Evolutionary conservation across 495 filamentous ascomycete genomes (phyloP).

Genomic region (Copromyces sp.): DNA sequence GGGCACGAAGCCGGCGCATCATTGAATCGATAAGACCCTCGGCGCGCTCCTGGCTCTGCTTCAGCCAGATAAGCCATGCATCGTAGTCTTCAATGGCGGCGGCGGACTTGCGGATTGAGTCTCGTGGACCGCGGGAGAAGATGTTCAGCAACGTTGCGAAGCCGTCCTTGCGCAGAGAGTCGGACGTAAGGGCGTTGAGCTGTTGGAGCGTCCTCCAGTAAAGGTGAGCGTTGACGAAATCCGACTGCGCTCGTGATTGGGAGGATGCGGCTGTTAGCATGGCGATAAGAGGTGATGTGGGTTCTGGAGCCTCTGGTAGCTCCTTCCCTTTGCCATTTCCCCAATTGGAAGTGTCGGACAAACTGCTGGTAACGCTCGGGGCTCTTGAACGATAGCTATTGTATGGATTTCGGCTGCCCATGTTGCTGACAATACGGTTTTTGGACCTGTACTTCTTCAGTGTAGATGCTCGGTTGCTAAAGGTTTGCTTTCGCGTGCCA

Average conservation of each 20-base stretch:
- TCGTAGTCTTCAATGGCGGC: constrained; percentile 63
- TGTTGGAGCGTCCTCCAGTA: constrained; percentile 61
- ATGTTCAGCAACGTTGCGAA: constrained; percentile 60
- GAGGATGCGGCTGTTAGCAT: constrained; percentile 61
- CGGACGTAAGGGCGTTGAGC: constrained; percentile 49
- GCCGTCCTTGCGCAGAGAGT: constrained; percentile 52
- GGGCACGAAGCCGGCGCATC: constrained; percentile 54
- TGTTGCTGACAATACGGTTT: constrained; percentile 41
- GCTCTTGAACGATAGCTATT: constrained; percentile 44
- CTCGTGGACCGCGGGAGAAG: constrained; percentile 57
- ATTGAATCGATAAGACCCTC: constrained; percentile 55
- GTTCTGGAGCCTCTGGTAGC: constrained; percentile 15
- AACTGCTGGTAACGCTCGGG: constrained; percentile 23
- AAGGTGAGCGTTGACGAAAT: constrained; percentile 59
- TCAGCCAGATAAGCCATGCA: constrained; percentile 66
- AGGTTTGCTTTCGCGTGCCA: constrained; percentile 42
- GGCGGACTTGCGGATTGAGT: constrained; percentile 53
- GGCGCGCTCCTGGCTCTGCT: constrained; percentile 60
- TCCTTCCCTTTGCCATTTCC: constrained; percentile 23
- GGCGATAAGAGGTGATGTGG: constrained; percentile 43
- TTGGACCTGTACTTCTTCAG: constrained; percentile 41
- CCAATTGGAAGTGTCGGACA: constrained; percentile 22
- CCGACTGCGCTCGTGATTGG: constrained; percentile 56
- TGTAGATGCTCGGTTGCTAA: constrained; percentile 51
- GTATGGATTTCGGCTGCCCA: constrained; percentile 47